Evolutionary conservation across 2,329 filamentous ascomycete species (phyloP).

Genomic region (Colletotrichum sp.): DNA sequence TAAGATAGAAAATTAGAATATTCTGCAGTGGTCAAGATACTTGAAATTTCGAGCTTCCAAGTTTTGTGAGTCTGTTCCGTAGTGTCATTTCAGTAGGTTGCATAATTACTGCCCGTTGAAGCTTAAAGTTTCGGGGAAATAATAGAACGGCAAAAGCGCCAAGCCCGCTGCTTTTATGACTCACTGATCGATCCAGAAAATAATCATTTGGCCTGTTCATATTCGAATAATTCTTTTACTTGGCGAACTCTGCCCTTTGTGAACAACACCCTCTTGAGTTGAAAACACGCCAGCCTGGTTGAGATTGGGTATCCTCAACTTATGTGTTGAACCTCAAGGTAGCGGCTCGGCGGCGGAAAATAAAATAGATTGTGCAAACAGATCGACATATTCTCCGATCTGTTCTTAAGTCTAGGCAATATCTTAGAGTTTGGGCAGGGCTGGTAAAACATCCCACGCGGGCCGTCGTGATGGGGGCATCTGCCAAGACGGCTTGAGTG

Average conservation of each 20-base stretch:
- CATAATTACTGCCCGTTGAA: background rate
- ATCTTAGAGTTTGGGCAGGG: background rate
- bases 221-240: rapidly evolving
- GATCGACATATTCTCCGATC: background rate
- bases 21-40: rapidly evolving
- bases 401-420: background rate
- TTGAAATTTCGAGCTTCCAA: rapidly evolving
- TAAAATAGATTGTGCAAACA: background rate
- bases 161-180: background rate
- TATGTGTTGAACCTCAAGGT: background rate
- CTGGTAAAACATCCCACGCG: background rate
- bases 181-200: rapidly evolving
- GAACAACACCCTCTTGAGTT: rapidly evolving
- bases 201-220: background rate
- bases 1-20: rapidly evolving
- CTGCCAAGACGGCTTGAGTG: background rate
- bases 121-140: background rate
- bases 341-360: background rate
- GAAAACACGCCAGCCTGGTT: rapidly evolving
- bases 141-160: rapidly evolving
- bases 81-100: rapidly evolving
- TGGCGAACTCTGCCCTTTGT: background rate
- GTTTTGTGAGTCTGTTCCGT: rapidly evolving
- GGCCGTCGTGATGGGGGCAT: background rate
- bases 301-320: background rate